A percentile compares a stretch with the other conserved stretches of the same genome.
Evolutionary conservation across 2,329 filamentous ascomycete genomes (phyloP).

Genomic region (Aspergillus pseudoglaucus): DNA sequence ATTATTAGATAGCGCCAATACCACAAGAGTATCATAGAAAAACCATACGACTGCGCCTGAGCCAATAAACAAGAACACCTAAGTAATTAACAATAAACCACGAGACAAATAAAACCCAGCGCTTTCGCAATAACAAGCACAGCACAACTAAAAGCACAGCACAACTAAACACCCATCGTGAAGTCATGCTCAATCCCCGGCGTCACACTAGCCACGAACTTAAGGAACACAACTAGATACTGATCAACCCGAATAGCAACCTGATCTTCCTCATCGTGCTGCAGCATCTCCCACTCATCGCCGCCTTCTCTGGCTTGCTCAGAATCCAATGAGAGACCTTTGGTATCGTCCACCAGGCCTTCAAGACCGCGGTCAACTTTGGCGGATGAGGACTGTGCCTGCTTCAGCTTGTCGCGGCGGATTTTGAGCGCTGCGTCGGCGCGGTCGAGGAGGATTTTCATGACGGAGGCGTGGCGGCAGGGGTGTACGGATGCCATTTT

Average conservation of each 20-base stretch:
- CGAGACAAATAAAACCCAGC: neutral
- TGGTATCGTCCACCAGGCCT: constrained; percentile 75
- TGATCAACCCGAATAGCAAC: constrained; percentile 46
- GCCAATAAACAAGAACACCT: neutral
- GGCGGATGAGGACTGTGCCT: constrained; percentile 26
- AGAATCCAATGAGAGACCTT: constrained; percentile 53
- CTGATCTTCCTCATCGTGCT: constrained; percentile 44
- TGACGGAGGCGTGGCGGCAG: constrained; percentile 94
- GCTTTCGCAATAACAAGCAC: neutral
- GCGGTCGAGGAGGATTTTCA: constrained; percentile 94
- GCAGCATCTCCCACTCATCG: constrained; percentile 60
- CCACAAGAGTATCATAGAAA: neutral
- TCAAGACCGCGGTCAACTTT: constrained; percentile 63
- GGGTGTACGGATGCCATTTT: constrained; percentile 97
- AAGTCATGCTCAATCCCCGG: constrained; percentile 97
- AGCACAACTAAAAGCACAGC: constrained; percentile 45
- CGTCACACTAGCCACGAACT: constrained; percentile 81
- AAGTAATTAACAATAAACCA: neutral
- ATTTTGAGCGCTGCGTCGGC: constrained; percentile 90
- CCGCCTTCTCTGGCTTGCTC: constrained; percentile 35
- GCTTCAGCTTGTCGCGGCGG: constrained; percentile 72
- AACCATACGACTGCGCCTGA: no score
- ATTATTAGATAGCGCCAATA: neutral
- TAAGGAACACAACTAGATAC: constrained; percentile 47
- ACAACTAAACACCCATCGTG: constrained; percentile 79